Percentiles rank a stretch among this genome's conserved stretches.
Evolutionary conservation across 1,139 yeast genomes (phyloP).

Genomic region (Sugiyamaella castrensis): DNA sequence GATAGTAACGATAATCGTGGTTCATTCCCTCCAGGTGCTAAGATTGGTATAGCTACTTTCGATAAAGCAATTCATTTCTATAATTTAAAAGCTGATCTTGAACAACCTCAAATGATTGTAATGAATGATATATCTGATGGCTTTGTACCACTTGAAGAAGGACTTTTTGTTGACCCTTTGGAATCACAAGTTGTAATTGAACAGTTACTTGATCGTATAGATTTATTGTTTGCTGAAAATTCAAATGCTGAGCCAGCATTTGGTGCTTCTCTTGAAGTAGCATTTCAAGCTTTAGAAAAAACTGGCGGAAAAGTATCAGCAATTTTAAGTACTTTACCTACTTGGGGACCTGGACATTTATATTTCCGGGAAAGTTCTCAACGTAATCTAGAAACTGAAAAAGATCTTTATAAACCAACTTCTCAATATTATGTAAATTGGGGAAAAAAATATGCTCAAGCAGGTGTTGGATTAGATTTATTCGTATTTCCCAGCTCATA

Average conservation of each 20-base stretch:
- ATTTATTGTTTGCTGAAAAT: slow-evolving; percentile 45
- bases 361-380: slow-evolving; percentile 45
- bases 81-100: slow-evolving; percentile 56
- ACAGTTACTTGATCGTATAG: slow-evolving; percentile 62
- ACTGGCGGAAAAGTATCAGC: slow-evolving; percentile 72
- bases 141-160: slow-evolving; percentile 74
- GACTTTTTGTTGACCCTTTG: slow-evolving; percentile 76
- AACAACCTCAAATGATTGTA: slow-evolving; percentile 62
- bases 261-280: slow-evolving; percentile 76
- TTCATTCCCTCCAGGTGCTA: slow-evolving; percentile 43
- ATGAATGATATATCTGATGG: slow-evolving; percentile 76
- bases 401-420: slow-evolving; percentile 59
- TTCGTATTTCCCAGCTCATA: slow-evolving; percentile 64
- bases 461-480: slow-evolving; percentile 73
- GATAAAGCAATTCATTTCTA: slow-evolving; percentile 74
- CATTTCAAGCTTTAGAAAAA: slow-evolving; percentile 62
- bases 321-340: slow-evolving; percentile 66
- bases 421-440: slow-evolving; percentile 61
- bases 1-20: slow-evolving; percentile 7
- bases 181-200: slow-evolving; percentile 64
- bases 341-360: slow-evolving; percentile 82
- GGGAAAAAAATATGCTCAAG: slow-evolving; percentile 54
- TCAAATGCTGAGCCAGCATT: slow-evolving; percentile 66
- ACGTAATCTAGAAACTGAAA: slow-evolving; percentile 32
- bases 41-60: slow-evolving; percentile 70